Evolutionary conservation across 768 basidiomycete species (phyloP), one percentile per base, ranked within the genome.

Genomic region (Collybia mongolica): DNA sequence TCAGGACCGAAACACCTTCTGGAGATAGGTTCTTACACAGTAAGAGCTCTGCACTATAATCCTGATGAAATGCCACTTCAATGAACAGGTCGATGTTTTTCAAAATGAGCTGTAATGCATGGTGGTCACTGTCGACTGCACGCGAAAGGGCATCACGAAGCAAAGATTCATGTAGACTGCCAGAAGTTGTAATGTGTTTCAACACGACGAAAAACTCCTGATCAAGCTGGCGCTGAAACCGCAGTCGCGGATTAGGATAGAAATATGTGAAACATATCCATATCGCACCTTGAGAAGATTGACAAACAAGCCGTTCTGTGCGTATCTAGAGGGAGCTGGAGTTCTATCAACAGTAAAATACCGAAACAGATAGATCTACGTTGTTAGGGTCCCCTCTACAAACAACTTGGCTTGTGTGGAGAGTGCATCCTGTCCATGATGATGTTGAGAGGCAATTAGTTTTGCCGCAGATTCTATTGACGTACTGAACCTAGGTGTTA

Each of bases 41-140:
- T 64, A 89, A 72, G n/a, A 83, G 65, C 2, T 80, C 75, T 1
- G 64, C 50, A 37, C 67, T 79, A 54, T 81, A 84, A 19, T 68
- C 71, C 44, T 81, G 67, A 54, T 76, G 75, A 55, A 84, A 76
- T 8, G 86, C 80, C 2, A 73, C 54, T 44, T 87, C 80, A 1
- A 89, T 71, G 52, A 76, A 91, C 8, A 58, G 67, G 37, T 74
- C 66, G 14, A 88, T 60, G 60, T 89, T 88, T 44, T 76, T 66
- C 8, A 87, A 62, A 18, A 83, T 74, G n/a, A 60, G 60, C 54
- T 84, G 80, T 52, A 81, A 78, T 17, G 69, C 62, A 7, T 68
- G 69, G 28, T 69, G 65, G 43, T 87, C 84, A 32, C 69, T 73
- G 18, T 86, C 83, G 7, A 68, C 57, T 1, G 72, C 69, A 18